Conservation (phyloP, 2,329 filamentous ascomycete genomes). For the Diplocarpon mali region DNA sequence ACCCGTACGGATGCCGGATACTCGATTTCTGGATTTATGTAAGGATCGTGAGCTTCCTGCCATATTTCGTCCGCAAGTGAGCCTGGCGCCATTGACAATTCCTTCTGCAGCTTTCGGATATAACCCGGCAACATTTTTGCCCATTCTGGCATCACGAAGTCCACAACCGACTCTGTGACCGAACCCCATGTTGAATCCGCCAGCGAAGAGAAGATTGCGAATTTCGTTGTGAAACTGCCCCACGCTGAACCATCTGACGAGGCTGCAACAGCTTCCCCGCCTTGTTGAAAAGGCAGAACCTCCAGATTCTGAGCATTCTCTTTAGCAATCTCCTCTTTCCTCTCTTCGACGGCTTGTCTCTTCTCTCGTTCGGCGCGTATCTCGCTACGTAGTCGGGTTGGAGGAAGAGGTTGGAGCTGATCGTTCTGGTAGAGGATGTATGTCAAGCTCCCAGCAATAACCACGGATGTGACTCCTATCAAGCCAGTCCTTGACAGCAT, state of each 20-base stretch:
- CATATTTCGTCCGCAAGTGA: constrained; percentile 90
- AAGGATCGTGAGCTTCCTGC: constrained; percentile 76
- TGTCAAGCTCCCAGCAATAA: constrained; percentile 18
- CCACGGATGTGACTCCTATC: constrained; percentile 18
- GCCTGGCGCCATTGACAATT: constrained; percentile 77
- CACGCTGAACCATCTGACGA: constrained; percentile 23
- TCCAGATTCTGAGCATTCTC: constrained; percentile 20
- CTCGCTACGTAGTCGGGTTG: constrained; percentile 21
- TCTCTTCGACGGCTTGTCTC: constrained; percentile 12
- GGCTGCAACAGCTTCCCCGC: constrained; percentile 4
- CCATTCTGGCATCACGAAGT: constrained; percentile 74
- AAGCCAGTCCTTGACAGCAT: constrained; percentile 10
- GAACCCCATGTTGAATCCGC: constrained; percentile 44
- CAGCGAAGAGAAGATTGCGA: constrained; percentile 37
- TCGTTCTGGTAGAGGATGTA: constrained; percentile 26
- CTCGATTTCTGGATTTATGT: constrained; percentile 75
- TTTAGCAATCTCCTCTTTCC: constrained; percentile 14
- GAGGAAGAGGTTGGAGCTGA: constrained; percentile 24
- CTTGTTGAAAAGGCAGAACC: constrained; percentile 19
- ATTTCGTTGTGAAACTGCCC: constrained; percentile 22
- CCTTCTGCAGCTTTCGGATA: constrained; percentile 71
- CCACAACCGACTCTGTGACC: constrained; percentile 50
- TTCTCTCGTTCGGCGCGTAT: constrained; percentile 16
- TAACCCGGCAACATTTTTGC: constrained; percentile 64
- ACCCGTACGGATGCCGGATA: constrained; percentile 75